Conservation (phyloP, 305 asterid species). For the Rubia balearica region DNA sequence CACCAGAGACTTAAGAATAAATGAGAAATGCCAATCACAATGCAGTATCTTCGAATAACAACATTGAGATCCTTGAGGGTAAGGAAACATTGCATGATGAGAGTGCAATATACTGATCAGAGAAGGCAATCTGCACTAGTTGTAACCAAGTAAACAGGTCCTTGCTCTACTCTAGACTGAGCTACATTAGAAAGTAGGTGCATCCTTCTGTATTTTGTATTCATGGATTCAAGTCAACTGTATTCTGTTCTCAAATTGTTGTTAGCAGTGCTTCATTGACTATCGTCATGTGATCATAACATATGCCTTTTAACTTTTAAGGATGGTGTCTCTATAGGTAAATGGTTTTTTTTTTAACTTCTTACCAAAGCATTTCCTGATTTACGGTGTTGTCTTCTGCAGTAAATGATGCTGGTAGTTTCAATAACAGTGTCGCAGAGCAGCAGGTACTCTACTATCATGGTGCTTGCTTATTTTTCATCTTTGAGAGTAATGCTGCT, state of each 20-base stretch:
- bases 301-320: neutral
- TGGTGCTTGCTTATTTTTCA: slow-evolving; percentile 9
- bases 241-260: neutral
- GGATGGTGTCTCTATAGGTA: neutral
- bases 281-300: neutral
- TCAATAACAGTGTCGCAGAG: slow-evolving; percentile 90
- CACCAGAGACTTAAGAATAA: neutral
- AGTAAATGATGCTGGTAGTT: slow-evolving; percentile 92
- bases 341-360: neutral
- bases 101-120: too few relatives aligned
- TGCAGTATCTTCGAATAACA: neutral
- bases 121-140: neutral
- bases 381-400: slow-evolving; percentile 32
- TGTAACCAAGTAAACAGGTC: neutral
- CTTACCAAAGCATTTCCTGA: slow-evolving; percentile 16
- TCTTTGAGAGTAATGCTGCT: neutral
- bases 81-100: too few relatives aligned
- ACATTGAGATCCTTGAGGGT: neutral
- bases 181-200: neutral
- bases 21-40: neutral
- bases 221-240: slow-evolving; percentile 5
- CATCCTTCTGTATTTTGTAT: neutral
- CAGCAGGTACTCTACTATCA: slow-evolving; percentile 60
- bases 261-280: neutral
- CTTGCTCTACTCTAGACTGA: neutral